Percentiles rank a stretch among this genome's conserved stretches.
These are phyloP conservation scores for Russula olivacea DNA, from an alignment of 768 basidiomycete species.

Conservation along the genomic window DNA sequence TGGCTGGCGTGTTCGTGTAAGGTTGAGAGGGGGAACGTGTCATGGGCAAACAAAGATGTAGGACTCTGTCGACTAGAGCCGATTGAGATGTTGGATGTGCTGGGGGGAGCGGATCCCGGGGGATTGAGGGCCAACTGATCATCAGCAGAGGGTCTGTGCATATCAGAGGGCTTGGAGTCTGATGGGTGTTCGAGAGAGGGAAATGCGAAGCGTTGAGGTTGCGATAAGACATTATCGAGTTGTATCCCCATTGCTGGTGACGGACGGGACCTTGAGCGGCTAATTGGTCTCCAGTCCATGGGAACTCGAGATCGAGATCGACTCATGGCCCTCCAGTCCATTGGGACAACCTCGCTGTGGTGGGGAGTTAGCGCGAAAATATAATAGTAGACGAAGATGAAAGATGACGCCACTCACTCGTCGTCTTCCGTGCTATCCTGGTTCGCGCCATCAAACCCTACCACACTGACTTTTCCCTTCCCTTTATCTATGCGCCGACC, in stretches of 20 bases:
- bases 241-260: conserved; percentile 41
- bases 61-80: conserved; percentile 32
- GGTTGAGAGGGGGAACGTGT: conserved; percentile 21
- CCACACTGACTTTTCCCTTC: conserved; percentile 67
- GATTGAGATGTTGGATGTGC: conserved; percentile 30
- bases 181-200: conserved; percentile 26
- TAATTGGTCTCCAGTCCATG: conserved; percentile 85
- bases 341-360: conserved; percentile 52
- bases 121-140: conserved; percentile 26
- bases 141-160: conserved; percentile 34
- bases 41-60: conserved; percentile 26
- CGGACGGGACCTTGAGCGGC: conserved; percentile 72
- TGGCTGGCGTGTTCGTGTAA: conserved; percentile 20
- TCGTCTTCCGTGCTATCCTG: conserved; percentile 67
- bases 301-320: conserved; percentile 84
- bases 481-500: conserved; percentile 78
- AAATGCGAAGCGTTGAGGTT: conserved; percentile 24
- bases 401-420: conserved; percentile 51
- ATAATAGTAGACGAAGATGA: conserved; percentile 26
- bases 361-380: conserved; percentile 26
- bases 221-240: conserved; percentile 28
- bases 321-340: conserved; percentile 94
- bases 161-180: conserved; percentile 34
- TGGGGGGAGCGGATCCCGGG: conserved; percentile 18
- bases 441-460: conserved; percentile 74